A percentile compares a stretch with the other conserved stretches of the same genome.
Evolutionary conservation across 257 asterid species (phyloP).

Genomic region (Handroanthus guayacan): DNA sequence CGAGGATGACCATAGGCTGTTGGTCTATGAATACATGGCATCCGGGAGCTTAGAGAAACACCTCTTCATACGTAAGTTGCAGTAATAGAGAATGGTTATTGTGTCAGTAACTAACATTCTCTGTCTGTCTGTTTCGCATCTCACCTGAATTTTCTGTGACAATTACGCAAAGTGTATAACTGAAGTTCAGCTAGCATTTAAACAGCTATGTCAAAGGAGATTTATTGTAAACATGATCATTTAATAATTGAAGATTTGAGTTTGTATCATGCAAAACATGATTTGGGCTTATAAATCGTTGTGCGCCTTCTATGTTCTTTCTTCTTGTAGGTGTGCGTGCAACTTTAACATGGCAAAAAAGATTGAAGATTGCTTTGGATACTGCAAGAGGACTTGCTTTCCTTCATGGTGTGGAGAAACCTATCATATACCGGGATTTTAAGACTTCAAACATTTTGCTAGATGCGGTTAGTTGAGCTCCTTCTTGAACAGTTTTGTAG

Average conservation of each 20-base stretch:
- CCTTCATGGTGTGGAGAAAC: constrained; percentile 91
- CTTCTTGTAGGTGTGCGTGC: constrained; percentile 69
- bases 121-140: too few relatives aligned
- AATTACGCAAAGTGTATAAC: neutral
- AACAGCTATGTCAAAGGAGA: constrained; percentile 5
- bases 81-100: neutral
- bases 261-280: neutral
- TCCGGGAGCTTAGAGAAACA: constrained; percentile 94
- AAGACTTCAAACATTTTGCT: constrained; percentile 89
- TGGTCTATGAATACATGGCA: constrained; percentile 96
- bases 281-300: neutral
- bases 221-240: neutral
- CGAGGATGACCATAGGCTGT: constrained; percentile 80
- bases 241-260: constrained; percentile 6
- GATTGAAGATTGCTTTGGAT: constrained; percentile 91
- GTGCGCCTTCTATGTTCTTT: constrained; percentile 8
- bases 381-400: constrained; percentile 97
- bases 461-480: constrained; percentile 70
- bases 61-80: constrained; percentile 77
- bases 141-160: constrained; percentile 15
- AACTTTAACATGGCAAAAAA: constrained; percentile 73
- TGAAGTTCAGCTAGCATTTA: neutral
- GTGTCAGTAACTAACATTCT: constrained; percentile 7
- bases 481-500: neutral
- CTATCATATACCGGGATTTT: constrained; percentile 92